Evolutionary conservation across 331 rosid genomes (phyloP), one percentile per base, ranked within the genome.

Genomic region (Phaseolus coccineus): DNA sequence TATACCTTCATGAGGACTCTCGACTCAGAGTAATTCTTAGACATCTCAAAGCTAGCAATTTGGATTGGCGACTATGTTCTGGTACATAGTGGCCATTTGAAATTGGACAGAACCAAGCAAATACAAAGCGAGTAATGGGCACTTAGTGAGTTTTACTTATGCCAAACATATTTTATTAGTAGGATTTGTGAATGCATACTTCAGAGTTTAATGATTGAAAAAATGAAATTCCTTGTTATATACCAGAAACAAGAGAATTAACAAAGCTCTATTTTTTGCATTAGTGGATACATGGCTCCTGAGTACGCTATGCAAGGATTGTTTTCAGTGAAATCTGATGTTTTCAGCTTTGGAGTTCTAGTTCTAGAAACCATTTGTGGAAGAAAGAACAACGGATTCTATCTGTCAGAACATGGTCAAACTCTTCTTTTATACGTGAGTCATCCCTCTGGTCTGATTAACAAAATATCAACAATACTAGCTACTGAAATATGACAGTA

Each of bases 51-150:
- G 77, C 77, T 7, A 64, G 77, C 10, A 83, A 83, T 19, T 19
- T 19, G 83, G 86, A 50, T 47, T 78, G 47, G 86, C 83, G 67
- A 73, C n/a, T n/a, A n/a, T n/a, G n/a, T n/a, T n/a, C n/a, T n/a
- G n/a, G n/a, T n/a, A n/a, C n/a, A n/a, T n/a, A n/a, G n/a, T n/a
- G 68, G 4, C 37, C 78, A 5, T 73, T 78, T 67, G 67, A 40
- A 56, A 74, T 33, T 24, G 75, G 55, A 8, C 58, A 74, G 4
- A 25, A 19, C 7, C 73, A 66, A 6, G 66, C 73, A 27, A 58
- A 78, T 15, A 78, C 83, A 35, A 37, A 44, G n/a, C 64, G 80
- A 11, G 56, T 79, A 48, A 22, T 69, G 30, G 81, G 84, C 7
- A 79, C 84, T 6, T 78, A 46, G 74, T 84, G 55, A 58, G 84